Conservation (phyloP, 805 yeast species). For the Kregervanrija pseudodelftensis region DNA sequence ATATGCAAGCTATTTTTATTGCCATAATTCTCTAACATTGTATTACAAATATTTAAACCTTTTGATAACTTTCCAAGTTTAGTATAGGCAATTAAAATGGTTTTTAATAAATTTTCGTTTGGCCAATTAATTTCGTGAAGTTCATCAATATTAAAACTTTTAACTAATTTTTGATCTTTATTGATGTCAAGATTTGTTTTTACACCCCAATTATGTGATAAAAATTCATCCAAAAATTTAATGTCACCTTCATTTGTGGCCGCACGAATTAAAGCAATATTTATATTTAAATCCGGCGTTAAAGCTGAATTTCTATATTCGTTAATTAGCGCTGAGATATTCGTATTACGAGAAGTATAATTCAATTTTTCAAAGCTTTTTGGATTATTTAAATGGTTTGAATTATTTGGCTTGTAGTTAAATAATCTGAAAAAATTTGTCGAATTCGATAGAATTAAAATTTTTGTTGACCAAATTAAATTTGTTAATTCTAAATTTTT, state of each 20-base stretch:
- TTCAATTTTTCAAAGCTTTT: too few species aligned
- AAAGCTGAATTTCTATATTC: constrained; percentile 13
- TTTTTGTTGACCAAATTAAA: constrained; percentile 18
- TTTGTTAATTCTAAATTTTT: constrained; percentile 14
- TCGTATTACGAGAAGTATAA: too few species aligned
- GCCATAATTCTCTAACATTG: constrained; percentile 17
- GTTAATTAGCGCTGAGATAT: constrained; percentile 11
- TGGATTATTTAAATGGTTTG: too few species aligned
- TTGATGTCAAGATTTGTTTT: constrained; percentile 3
- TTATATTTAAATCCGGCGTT: constrained; percentile 17
- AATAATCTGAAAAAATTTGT: too few species aligned
- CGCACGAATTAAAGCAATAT: constrained; percentile 21
- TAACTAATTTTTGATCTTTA: constrained; percentile 1
- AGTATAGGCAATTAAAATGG: constrained; percentile 24
- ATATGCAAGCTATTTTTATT: constrained; percentile 7
- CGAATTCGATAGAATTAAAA: constrained; percentile 20
- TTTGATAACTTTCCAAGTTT: constrained; percentile 22
- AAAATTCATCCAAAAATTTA: constrained; percentile 16
- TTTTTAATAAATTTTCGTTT: constrained; percentile 15
- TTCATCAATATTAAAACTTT: constrained; percentile 5
- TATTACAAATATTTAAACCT: constrained; percentile 21
- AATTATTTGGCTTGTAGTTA: too few species aligned
- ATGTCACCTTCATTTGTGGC: constrained; percentile 24
- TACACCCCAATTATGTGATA: constrained; percentile 25
- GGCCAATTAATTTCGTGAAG: constrained; percentile 20